Evolutionary conservation across 73 alveolate genomes (phyloP), one percentile per base, ranked within the genome.

Genomic region (Effrenium voratum): DNA sequence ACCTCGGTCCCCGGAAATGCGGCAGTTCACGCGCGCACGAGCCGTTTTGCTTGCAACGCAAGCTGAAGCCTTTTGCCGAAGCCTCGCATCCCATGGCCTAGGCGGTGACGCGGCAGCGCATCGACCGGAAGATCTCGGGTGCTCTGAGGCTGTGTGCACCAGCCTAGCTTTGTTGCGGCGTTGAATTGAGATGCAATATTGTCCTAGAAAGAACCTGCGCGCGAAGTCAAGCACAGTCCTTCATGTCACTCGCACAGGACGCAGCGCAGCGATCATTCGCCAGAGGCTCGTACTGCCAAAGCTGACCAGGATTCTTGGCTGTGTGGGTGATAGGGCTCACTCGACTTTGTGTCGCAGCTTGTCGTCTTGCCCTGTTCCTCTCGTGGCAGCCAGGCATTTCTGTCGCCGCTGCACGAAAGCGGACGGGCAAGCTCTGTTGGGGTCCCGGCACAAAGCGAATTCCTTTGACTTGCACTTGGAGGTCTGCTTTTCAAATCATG

Each of bases 121-220:
- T 77, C 60, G 88, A 77, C 40, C 88, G 88, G 52, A 41, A 44
- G 60, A 41, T 77, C 59, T 77, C 88, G 1, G 88, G 63, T 10
- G 55, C 60, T 40, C 16, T 41, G 82, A 36, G 82, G 44, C 81
- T 30, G 26, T 5, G 44, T 63, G 76, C 10, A 19, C 10, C 22
- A 5, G 32, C 10, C 41, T 13, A 5, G 38, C 22, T 63, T 13
- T 4, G 76, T 63, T 13, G 8, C 45, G 47, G 46, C 8, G 19
- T n/a, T 4, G 81, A 46, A 46, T 2, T 70, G 19, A 46, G 81
- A 36, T 3, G 38, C 63, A 52, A 8, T 19, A 19, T 8, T 12
- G 8, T 52, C 26, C 8, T 52, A 19, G 63, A 52, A 12, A 12
- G 63, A 19, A 52, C 19, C 26, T 52, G n/a, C 63, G 63, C 63